Conservation (phyloP, 129 eudicot species). For the Flaveria brownii region DNA sequence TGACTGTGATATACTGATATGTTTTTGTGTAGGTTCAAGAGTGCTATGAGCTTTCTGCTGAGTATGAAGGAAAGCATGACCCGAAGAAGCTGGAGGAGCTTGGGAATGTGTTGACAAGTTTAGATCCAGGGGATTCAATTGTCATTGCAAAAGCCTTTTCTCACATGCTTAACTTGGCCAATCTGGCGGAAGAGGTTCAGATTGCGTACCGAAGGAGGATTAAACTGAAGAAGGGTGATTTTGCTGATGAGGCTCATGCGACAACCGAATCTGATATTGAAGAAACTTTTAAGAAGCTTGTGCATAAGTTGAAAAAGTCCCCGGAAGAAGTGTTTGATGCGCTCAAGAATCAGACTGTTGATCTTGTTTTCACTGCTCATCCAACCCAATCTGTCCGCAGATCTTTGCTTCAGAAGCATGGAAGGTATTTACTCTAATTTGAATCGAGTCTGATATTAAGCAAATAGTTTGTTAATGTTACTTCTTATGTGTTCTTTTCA, state of each 20-base stretch:
- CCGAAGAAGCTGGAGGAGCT: conserved; percentile 88
- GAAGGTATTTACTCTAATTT: conserved; percentile 53
- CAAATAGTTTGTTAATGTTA: not conserved
- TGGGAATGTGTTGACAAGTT: conserved; percentile 77
- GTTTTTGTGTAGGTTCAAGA: conserved; percentile 77
- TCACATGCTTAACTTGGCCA: conserved; percentile 98
- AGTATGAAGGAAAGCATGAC: conserved; percentile 83
- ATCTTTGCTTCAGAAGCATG: conserved; percentile 99
- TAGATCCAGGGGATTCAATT: conserved; percentile 96
- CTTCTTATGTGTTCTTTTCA: conserved; percentile 25
- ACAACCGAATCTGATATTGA: conserved; percentile 96
- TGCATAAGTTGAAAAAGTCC: conserved; percentile 75
- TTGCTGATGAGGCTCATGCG: conserved; percentile 74
- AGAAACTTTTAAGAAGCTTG: conserved; percentile 90
- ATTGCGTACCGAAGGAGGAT: conserved; percentile 82
- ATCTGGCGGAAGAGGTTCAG: conserved; percentile 98
- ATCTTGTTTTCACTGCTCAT: conserved; percentile 92
- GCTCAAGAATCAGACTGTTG: conserved; percentile 92
- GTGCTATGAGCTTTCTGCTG: conserved; percentile 94
- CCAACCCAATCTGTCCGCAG: conserved; percentile 96
- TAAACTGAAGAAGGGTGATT: conserved; percentile 83
- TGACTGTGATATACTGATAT: not conserved
- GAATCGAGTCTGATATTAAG: conserved; percentile 8
- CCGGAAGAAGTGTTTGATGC: conserved; percentile 98
- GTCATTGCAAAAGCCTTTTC: conserved; percentile 90